Conservation (phyloP, 2,329 filamentous ascomycete genomes). For the Alternaria sp. region DNA sequence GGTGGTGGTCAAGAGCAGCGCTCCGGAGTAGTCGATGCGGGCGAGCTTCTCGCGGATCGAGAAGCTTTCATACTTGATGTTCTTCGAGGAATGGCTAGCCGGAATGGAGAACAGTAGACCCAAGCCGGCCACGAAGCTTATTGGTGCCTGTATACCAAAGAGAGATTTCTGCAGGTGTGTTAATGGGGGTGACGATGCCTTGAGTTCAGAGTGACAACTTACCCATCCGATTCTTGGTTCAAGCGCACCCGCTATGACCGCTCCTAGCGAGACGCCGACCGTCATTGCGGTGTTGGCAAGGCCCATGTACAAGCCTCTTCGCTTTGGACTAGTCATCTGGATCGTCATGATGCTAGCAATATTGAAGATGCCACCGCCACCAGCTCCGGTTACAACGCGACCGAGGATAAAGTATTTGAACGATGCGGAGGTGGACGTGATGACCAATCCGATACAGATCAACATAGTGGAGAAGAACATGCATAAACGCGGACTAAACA, state of each 20-base stretch:
- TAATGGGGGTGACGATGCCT: slow-evolving; percentile 3
- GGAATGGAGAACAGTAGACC: slow-evolving; percentile 74
- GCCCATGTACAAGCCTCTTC: slow-evolving; percentile 76
- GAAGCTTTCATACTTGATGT: slow-evolving; percentile 48
- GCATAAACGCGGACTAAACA: slow-evolving; percentile 74
- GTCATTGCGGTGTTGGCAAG: slow-evolving; percentile 78
- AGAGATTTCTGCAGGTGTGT: slow-evolving; percentile 66
- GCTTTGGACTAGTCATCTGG: slow-evolving; percentile 72
- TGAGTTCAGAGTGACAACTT: slow-evolving; percentile 38
- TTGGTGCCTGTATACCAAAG: slow-evolving; percentile 75
- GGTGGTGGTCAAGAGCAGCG: slow-evolving; percentile 61
- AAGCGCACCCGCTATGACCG: slow-evolving; percentile 72
- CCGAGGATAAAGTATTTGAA: slow-evolving; percentile 73
- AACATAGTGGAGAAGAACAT: slow-evolving; percentile 68
- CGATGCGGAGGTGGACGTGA: slow-evolving; percentile 68
- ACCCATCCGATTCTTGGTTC: slow-evolving; percentile 74
- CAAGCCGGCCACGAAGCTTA: slow-evolving; percentile 68
- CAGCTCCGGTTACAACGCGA: slow-evolving; percentile 71
- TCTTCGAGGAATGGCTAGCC: slow-evolving; percentile 45
- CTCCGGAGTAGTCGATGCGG: slow-evolving; percentile 78
- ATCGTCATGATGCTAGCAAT: slow-evolving; percentile 78
- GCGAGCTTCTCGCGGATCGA: slow-evolving; percentile 65
- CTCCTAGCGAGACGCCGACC: slow-evolving; percentile 73
- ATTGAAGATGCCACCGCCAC: slow-evolving; percentile 75
- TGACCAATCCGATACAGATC: slow-evolving; percentile 68